Conservation (phyloP, 495 filamentous ascomycete genomes). For the Pseudomonodictys pantanalensis region DNA sequence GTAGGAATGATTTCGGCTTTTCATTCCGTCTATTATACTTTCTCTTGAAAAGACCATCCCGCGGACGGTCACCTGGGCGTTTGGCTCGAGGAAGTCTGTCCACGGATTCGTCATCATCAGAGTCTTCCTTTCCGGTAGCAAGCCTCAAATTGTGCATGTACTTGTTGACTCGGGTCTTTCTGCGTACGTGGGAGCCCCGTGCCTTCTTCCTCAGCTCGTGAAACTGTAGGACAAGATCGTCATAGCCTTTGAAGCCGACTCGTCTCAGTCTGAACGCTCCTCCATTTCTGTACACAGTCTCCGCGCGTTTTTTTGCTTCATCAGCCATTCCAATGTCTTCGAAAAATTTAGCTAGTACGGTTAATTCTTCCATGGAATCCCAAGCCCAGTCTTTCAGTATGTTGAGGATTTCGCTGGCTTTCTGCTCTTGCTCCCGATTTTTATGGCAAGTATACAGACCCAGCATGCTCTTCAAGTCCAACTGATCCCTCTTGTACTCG, state of each 20-base stretch:
- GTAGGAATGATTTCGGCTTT: constrained; percentile 11
- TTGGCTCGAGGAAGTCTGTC: background rate
- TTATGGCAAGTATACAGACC: constrained; percentile 72
- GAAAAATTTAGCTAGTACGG: constrained; percentile 75
- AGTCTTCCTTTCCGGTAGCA: background rate
- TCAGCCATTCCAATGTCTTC: constrained; percentile 65
- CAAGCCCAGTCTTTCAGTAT: constrained; percentile 65
- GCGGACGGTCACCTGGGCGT: background rate
- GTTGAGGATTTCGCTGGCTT: constrained; percentile 59
- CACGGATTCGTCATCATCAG: background rate
- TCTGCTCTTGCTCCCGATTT: constrained; percentile 55
- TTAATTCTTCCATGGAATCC: constrained; percentile 66
- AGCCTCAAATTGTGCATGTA: constrained; percentile 2
- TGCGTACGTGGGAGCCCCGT: background rate
- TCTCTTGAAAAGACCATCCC: constrained; percentile 7
- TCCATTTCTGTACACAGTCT: constrained; percentile 6
- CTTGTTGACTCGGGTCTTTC: background rate
- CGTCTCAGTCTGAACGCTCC: constrained; percentile 5
- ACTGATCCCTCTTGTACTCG: constrained; percentile 51
- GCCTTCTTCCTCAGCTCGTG: background rate
- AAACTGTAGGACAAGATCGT: constrained; percentile 1
- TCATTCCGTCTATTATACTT: too few relatives aligned
- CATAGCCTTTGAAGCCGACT: background rate
- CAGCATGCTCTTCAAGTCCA: constrained; percentile 62
- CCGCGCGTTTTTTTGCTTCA: constrained; percentile 50